Conservation (phyloP, 2,329 filamentous ascomycete species). For the Geosmithia putterillii region DNA sequence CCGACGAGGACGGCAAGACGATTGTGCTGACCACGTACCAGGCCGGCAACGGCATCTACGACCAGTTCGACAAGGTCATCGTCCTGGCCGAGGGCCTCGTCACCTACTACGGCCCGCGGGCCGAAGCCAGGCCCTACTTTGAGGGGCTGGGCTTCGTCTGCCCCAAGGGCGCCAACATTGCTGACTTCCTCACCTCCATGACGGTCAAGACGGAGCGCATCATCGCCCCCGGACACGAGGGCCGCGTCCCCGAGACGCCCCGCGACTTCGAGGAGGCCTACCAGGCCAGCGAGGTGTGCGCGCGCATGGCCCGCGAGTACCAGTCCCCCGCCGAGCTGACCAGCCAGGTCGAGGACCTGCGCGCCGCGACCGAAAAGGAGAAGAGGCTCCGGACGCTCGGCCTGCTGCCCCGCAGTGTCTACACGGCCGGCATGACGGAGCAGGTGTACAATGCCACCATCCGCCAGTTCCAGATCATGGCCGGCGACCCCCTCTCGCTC, state of each 20-base stretch:
- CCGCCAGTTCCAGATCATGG: conserved; percentile 19
- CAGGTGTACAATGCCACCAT: conserved; percentile 25
- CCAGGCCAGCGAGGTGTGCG: conserved; percentile 24
- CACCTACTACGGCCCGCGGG: conserved; percentile 51
- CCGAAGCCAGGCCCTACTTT: conserved; percentile 54
- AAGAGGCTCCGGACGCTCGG: conserved; percentile 10
- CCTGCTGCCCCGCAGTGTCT: conserved; percentile 9
- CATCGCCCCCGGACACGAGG: conserved; percentile 44
- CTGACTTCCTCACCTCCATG: conserved; percentile 57
- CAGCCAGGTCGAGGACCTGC: conserved; percentile 30
- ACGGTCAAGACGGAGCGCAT: conserved; percentile 51
- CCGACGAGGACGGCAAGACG: conserved; percentile 51
- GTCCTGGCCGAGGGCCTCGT: conserved; percentile 56
- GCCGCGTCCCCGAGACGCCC: conserved; percentile 45
- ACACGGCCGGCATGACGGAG: conserved; percentile 11
- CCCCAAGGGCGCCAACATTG: conserved; percentile 39
- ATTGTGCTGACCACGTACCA: conserved; percentile 58
- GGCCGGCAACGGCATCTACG: conserved; percentile 49
- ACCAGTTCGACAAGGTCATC: conserved; percentile 59
- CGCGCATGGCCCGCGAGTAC: conserved; percentile 12
- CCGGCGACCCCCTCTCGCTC: conserved; percentile 17
- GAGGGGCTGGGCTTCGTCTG: conserved; percentile 50
- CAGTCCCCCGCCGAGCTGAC: conserved; percentile 10
- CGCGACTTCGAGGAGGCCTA: conserved; percentile 42
- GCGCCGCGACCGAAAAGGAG: conserved; percentile 8